Evolutionary conservation across 305 asterid genomes (phyloP), one percentile per base, ranked within the genome.

Genomic region (Plantago rigida): DNA sequence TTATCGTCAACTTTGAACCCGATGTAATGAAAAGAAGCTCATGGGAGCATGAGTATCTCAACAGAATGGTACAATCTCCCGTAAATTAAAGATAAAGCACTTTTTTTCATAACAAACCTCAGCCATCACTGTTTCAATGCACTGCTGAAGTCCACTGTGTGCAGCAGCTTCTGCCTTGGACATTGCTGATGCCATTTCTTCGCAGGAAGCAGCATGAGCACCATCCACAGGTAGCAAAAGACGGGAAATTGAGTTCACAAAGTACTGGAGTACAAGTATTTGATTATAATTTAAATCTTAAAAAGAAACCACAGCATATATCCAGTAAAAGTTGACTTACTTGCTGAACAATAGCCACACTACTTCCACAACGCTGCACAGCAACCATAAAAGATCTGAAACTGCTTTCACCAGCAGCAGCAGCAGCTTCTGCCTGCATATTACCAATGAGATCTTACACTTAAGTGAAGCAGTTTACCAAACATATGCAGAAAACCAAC

Each of bases 341-440:
- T 81, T 93, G 97, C 83, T 89, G 97, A 70, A 89, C 94, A 71
- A 85, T 93, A 72, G 96, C 99, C 78, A 89, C 97, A 73, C 99
- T 87, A 79, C 99, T 93, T 72, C 96, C 97, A 78, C 99, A 87
- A 0, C 88, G 92, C 84, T 93, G 97, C 60, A 89, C 94, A 75
- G 96, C 84, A 70, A 89, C 96, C 99, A 89, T 87, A 77, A 93
- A 89, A 62, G 99, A 83, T 76, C 85, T 82, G 84, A 93, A 89
- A 76, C 97, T 87, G 77, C 87, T 89, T 82, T 93, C 97, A 56
- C 99, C 97, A 73, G 97, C 97, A 58, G 97, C 96, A 49, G 97
- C 96, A 48, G 97, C 96, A 61, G 97, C 95, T 85, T 93, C 97
- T 31, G 99, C 99, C 99, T 93, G 65, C 69, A 63, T 14, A 57